Conservation (phyloP, 108 stramenopile species). For the Cylindrotheca fusiformis region DNA sequence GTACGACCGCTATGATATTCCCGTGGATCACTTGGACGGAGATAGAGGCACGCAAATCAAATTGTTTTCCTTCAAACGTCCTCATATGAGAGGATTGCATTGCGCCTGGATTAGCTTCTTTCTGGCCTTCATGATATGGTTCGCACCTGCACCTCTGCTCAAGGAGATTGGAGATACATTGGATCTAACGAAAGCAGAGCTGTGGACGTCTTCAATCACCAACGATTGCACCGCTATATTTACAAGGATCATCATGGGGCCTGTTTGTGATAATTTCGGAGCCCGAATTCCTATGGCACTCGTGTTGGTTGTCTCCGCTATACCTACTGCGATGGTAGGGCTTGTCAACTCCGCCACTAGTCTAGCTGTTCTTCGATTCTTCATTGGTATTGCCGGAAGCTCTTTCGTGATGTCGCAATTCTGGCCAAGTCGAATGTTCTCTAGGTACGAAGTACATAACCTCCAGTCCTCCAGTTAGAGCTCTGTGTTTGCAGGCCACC, state of each 20-base stretch:
- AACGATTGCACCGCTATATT: conserved; percentile 70
- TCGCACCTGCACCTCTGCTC: conserved; percentile 80
- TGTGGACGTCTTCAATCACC: conserved; percentile 75
- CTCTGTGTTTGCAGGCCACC: no score
- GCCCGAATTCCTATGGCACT: conserved; percentile 63
- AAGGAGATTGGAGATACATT: conserved; percentile 61
- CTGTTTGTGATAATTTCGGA: conserved; percentile 80
- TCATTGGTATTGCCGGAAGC: conserved; percentile 64
- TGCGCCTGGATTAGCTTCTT: conserved; percentile 78
- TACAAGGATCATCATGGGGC: conserved; percentile 71
- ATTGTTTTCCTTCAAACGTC: conserved; percentile 48
- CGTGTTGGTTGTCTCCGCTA: conserved; percentile 52
- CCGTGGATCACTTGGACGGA: conserved; percentile 56
- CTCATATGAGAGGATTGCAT: conserved; percentile 88
- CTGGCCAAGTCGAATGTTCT: conserved; percentile 74
- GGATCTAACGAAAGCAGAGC: conserved; percentile 54
- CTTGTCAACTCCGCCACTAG: conserved; percentile 48
- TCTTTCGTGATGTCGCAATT: conserved; percentile 75
- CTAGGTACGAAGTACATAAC: no score
- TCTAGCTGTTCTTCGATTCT: conserved; percentile 59
- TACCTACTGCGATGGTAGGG: conserved; percentile 70
- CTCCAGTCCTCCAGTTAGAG: no score
- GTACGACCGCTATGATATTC: conserved; percentile 42
- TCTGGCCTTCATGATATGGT: conserved; percentile 85
- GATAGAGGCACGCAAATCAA: conserved; percentile 76